These are phyloP conservation scores for Letharia lupina DNA, from an alignment of 495 filamentous ascomycete genomes.

Conservation along the genomic window DNA sequence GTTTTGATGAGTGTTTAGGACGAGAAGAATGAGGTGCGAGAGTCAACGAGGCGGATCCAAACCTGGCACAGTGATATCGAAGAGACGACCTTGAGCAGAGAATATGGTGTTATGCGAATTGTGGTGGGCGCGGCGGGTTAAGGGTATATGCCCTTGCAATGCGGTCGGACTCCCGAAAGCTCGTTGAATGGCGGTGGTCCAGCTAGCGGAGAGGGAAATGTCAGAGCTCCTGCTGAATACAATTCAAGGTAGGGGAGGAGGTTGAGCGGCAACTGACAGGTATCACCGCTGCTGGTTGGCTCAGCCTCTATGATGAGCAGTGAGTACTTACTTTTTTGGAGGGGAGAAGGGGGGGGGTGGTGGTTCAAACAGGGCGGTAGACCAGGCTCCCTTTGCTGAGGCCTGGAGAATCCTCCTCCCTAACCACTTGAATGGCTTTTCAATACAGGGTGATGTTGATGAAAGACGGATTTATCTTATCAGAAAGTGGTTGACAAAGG, in stretches of 20 bases:
- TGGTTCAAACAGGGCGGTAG: not conserved
- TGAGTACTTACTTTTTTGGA: not conserved
- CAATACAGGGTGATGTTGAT: not conserved
- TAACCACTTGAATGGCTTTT: not conserved
- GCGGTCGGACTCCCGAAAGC: slow-evolving; percentile 14
- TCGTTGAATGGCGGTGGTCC: no score
- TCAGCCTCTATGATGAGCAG: slow-evolving; percentile 8
- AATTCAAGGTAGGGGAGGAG: not conserved
- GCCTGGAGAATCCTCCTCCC: slow-evolving; percentile 6
- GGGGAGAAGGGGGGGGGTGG: not conserved
- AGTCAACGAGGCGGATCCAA: not conserved
- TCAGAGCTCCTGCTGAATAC: slow-evolving; percentile 2
- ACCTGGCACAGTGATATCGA: not conserved
- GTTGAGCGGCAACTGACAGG: slow-evolving; percentile 7
- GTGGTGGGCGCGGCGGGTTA: slow-evolving; percentile 7
- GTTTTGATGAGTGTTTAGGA: not conserved
- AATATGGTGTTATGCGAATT: not conserved
- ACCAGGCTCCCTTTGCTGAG: slow-evolving; percentile 4
- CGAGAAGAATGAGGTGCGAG: not conserved
- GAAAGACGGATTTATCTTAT: not conserved
- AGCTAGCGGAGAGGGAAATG: not conserved
- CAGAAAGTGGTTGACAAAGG: not conserved
- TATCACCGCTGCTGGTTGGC: slow-evolving; percentile 10
- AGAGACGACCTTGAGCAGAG: not conserved
- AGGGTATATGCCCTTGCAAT: slow-evolving; percentile 8